Percentiles rank a stretch among this genome's conserved stretches.
phyloP scores from a whole-genome alignment of 2,329 filamentous ascomycete species.

The Alternaria rosae region DNA sequence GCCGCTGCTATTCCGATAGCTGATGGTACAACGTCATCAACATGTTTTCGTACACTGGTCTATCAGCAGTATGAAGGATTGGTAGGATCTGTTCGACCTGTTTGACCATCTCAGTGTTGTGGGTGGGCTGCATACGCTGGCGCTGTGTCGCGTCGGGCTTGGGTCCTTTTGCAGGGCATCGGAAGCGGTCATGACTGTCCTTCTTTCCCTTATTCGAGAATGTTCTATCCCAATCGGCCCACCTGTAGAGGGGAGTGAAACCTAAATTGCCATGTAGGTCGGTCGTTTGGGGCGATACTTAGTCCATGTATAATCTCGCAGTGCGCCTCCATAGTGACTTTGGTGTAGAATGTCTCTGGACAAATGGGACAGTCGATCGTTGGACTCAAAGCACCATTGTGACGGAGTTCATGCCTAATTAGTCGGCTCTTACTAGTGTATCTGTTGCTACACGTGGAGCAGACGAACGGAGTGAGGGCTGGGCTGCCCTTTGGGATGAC shows the following conservation, averaged over 20 bases:
- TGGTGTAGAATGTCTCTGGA: background rate
- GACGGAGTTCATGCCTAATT: no score
- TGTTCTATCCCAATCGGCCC: background rate
- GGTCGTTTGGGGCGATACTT: no score
- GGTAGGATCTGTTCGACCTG: background rate
- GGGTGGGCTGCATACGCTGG: no score
- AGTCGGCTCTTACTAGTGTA: no score
- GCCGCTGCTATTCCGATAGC: background rate
- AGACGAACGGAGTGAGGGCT: no score
- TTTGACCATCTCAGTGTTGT: background rate
- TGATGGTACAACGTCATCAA: background rate
- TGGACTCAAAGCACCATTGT: no score
- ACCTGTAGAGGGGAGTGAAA: background rate
- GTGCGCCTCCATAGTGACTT: background rate
- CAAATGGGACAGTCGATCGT: background rate
- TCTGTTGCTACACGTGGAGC: no score
- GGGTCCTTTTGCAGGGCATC: background rate
- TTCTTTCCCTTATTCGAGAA: background rate
- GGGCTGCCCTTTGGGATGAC: no score
- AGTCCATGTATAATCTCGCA: background rate
- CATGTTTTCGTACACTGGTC: background rate
- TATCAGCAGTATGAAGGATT: background rate
- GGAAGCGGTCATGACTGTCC: background rate
- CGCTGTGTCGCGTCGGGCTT: no score
- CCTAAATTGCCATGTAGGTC: background rate